Evolutionary conservation across 306 rosid genomes (phyloP).

Genomic region (Quercus agrifolia): DNA sequence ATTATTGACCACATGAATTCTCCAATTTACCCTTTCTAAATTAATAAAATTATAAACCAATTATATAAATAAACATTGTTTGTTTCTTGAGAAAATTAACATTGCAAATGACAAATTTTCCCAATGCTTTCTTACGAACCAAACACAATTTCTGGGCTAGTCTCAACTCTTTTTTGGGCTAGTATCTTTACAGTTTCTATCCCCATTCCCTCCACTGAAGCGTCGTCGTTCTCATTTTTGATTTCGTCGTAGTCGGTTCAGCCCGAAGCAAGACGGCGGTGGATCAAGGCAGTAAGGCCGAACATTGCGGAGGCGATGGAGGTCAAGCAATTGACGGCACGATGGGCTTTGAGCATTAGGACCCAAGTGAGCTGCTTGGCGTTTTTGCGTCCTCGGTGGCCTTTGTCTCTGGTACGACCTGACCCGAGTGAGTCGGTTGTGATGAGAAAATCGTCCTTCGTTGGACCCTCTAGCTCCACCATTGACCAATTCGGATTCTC

Average conservation of each 20-base stretch:
- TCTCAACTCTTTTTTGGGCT: too few relatives aligned
- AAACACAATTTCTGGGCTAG: too few relatives aligned
- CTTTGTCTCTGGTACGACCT: conserved; percentile 40
- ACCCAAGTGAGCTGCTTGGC: conserved; percentile 93
- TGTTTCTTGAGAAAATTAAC: too few relatives aligned
- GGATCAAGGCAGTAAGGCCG: conserved; percentile 48
- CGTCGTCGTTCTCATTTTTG: conserved; percentile 11
- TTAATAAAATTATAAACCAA: too few relatives aligned
- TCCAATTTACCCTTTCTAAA: too few relatives aligned
- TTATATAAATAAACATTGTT: too few relatives aligned
- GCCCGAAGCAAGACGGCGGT: conserved; percentile 66
- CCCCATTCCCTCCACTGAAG: not conserved
- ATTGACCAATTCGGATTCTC: conserved; percentile 94
- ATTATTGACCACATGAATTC: too few relatives aligned
- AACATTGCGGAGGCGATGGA: conserved; percentile 65
- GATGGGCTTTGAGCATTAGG: conserved; percentile 79
- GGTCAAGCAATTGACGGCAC: conserved; percentile 77
- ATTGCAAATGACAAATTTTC: too few relatives aligned
- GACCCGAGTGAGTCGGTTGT: conserved; percentile 9
- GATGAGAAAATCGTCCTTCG: conserved; percentile 66
- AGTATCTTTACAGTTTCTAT: conserved; percentile 7
- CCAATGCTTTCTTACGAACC: too few relatives aligned
- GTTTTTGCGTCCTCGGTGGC: conserved; percentile 48
- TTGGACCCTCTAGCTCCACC: conserved; percentile 86
- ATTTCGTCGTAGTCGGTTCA: conserved; percentile 59